phyloP scores from a whole-genome alignment of 129 eudicot genomes.

The Glebionis coronaria region DNA sequence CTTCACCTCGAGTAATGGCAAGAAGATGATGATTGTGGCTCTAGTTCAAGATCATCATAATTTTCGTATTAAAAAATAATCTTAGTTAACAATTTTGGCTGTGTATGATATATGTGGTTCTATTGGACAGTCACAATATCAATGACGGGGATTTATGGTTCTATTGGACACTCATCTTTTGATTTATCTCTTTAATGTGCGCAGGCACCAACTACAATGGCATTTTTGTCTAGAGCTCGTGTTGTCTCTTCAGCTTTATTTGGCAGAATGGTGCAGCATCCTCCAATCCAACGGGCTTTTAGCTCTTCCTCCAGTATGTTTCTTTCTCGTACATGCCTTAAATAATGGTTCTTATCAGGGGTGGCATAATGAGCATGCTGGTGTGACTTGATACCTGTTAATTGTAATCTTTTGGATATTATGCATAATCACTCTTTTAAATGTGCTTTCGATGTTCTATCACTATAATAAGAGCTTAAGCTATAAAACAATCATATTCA shows the following conservation, averaged over 20 bases:
- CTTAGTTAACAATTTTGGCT: no score
- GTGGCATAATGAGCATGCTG: neutral
- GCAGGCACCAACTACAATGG: conserved; percentile 21
- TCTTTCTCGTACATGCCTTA: neutral
- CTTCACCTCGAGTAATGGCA: no score
- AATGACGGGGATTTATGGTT: neutral
- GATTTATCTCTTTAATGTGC: neutral
- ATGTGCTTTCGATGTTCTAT: neutral
- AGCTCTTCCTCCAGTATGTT: conserved; percentile 33
- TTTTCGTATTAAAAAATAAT: no score
- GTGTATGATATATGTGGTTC: no score
- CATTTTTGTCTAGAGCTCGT: conserved; percentile 27
- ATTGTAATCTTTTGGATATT: neutral
- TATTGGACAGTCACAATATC: neutral
- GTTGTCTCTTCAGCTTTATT: conserved; percentile 26
- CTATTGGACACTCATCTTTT: no score
- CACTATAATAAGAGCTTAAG: no score
- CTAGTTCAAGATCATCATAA: no score
- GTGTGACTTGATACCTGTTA: neutral
- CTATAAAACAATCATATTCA: no score
- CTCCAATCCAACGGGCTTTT: conserved; percentile 26
- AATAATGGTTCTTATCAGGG: conserved; percentile 6
- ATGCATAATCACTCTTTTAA: neutral
- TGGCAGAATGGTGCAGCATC: conserved; percentile 20
- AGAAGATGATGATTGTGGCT: no score